Evolutionary conservation across 768 basidiomycete genomes (phyloP), one percentile per base, ranked within the genome.

Genomic region (Infundibulicybe gibba): DNA sequence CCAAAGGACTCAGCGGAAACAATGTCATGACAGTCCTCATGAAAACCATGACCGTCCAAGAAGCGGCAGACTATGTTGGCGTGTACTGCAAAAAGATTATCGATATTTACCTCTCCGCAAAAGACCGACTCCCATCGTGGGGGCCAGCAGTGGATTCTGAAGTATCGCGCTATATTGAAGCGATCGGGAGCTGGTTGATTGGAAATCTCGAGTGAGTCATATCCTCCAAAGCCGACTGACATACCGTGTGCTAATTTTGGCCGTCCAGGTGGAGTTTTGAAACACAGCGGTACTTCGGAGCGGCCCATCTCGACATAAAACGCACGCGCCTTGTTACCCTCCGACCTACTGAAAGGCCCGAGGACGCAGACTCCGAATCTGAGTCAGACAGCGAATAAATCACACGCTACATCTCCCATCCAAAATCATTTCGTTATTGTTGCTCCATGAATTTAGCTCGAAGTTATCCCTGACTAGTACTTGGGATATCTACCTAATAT

Each of bases 11-110:
- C 43, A 69, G 65, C 20, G 80, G 79, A 47, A 85, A 85, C 58
- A 88, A 87, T 59, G 71, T 87, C 53, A 68, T 89, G 43, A 82
- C 81, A 8, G 81, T 86, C 32, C 71, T 85, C 49, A 85, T 85
- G 80, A 72, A 72, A 44, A 54, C 63, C 16, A 61, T 83, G 42
- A 68, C 70, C 45, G 66, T 86, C 41, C 85, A 87, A 61, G 70
- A 73, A 20, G 80, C 84, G 0, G 70, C 75, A 30, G 77, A 87
- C 58, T 70, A 73, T 52, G 71, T 80, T 50, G 82, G 83, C 11
- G 57, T 55, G 14, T 67, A 77, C 53, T 84, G 72, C 61, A 59
- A 69, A 46, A 55, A 66, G 41, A 66, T 83, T 21, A 76, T 85
- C 66, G 58, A 75, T 32, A 61, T 64, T 20, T 86, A 80, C 60